Percentiles rank a stretch among this genome's conserved stretches.
Conservation (phyloP, 2,329 filamentous ascomycete species). For the Cladobotryum protrusum region DNA sequence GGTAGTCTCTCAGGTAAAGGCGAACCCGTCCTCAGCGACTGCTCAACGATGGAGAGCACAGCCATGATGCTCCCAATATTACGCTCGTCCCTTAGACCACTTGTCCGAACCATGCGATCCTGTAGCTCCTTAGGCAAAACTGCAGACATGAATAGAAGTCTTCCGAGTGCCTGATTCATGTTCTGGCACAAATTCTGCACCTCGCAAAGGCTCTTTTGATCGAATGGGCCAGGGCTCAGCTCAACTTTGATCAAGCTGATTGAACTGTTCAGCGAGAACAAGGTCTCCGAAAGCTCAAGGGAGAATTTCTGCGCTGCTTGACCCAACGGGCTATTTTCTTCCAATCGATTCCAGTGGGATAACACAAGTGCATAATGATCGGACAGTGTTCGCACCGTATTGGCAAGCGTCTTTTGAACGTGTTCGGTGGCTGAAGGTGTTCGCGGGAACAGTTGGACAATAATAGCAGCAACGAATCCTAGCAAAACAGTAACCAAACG, state of each 20-base stretch:
- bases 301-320: conserved; percentile 24
- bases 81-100: conserved; percentile 36
- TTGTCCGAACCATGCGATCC: conserved; percentile 28
- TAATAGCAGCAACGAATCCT: conserved; percentile 35
- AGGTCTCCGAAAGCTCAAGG: conserved; percentile 23
- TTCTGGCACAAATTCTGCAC: conserved; percentile 24
- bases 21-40: conserved; percentile 41
- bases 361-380: conserved; percentile 45
- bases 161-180: conserved; percentile 28
- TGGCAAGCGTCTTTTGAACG: conserved; percentile 39
- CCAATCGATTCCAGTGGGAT: conserved; percentile 35
- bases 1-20: conserved; percentile 42
- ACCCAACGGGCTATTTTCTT: conserved; percentile 23
- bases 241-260: conserved; percentile 26
- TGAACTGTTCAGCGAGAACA: conserved; percentile 20
- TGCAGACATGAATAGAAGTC: conserved; percentile 27
- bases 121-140: conserved; percentile 36
- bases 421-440: conserved; percentile 41
- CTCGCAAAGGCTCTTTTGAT: conserved; percentile 24
- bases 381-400: conserved; percentile 34
- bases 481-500: conserved; percentile 38
- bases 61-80: conserved; percentile 46
- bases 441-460: conserved; percentile 41
- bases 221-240: conserved; percentile 25
- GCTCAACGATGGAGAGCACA: conserved; percentile 40